Evolutionary conservation across 163 green algal species (phyloP), one percentile per base, ranked within the genome.

Genomic region (Coccomyxa subellipsoidea): DNA sequence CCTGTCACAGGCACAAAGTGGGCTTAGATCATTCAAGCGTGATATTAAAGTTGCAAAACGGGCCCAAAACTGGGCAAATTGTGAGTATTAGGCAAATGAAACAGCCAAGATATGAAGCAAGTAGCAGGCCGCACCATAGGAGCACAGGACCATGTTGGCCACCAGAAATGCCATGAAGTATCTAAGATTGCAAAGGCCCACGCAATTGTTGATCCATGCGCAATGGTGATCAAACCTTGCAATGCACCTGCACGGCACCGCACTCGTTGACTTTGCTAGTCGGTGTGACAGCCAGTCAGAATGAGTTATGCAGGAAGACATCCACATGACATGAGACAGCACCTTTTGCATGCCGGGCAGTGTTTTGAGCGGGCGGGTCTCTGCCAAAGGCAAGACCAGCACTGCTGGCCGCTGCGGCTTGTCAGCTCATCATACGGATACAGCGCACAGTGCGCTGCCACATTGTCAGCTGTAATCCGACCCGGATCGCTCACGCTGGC

Each of bases 201-300:
- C 87, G 72, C 89, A 94, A 81, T 90, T 93, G 90, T 94, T 96
- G 36, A 96, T 84, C 93, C 93, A 97, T 29, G 86, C 88, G 79
- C 93, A 96, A 77, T 95, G 90, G 81, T 96, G 93, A 76, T 96
- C 93, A 82, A 92, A 90, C 3, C 88, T 83, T 0, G 86, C 87
- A 12, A 96, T 85, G 69, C 93, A 96, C 70, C 90, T 93, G 84
- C 80, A n/a, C 7, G 25, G 38, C 38, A 40, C 31, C 35, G 15
- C 32, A 59, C 4, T 59, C 31, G 53, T 29, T 18, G 23, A 0
- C 59, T 31, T n/a, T n/a, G n/a, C n/a, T n/a, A n/a, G n/a, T n/a
- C n/a, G n/a, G n/a, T n/a, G n/a, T n/a, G n/a, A n/a, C n/a, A n/a
- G n/a, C n/a, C n/a, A n/a, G n/a, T n/a, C n/a, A n/a, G n/a, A n/a